Evolutionary conservation across 305 asterid genomes (phyloP), one percentile per base, ranked within the genome.

Genomic region (Euphrasia arctica): DNA sequence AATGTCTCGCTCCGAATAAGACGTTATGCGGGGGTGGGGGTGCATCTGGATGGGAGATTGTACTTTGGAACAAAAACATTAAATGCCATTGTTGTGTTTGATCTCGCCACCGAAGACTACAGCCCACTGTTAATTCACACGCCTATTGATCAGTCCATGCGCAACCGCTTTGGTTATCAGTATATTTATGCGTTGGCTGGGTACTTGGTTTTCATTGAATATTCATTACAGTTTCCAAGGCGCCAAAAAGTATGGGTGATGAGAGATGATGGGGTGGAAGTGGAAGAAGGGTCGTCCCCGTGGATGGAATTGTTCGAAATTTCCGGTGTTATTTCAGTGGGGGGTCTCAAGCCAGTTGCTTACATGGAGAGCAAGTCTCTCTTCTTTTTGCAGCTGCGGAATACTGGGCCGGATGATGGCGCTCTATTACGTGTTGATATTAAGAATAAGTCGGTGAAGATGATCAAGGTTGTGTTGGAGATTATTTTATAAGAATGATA

Each of bases 361-460:
- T 45, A 45, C 14, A 9, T 45, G 50, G 50, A 45, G 50, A 45
- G 50, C 50, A 11, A 45, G 14, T 10, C 13, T 9, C n/a, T 45
- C 3, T 0, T 45, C 14, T 3, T 45, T 45, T 45, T 45, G 50
- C 13, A 45, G 50, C 4, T 1, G 14, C 4, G 12, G 4, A 2
- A 0, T 18, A 18, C 22, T 18, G 22, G 22, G 22, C 22, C 22
- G 22, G 22, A 18, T 11, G 6, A n/a, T 10, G 27, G 22, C 9
- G 15, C 13, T 4, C 12, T 61, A 6, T 8, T 61, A 15, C 45
- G 54, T 51, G 11, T 61, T 25, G 65, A 61, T 61, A 13, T 61
- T 42, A 41, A 9, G 55, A 61, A 28, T 11, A 25, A 27, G 27
- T 9, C 39, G 25, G 42, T 61, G 1, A 61, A 61, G 65, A 13